Evolutionary conservation across 2,329 filamentous ascomycete species (phyloP).

Genomic region (Pseudogymnoascus sp.): DNA sequence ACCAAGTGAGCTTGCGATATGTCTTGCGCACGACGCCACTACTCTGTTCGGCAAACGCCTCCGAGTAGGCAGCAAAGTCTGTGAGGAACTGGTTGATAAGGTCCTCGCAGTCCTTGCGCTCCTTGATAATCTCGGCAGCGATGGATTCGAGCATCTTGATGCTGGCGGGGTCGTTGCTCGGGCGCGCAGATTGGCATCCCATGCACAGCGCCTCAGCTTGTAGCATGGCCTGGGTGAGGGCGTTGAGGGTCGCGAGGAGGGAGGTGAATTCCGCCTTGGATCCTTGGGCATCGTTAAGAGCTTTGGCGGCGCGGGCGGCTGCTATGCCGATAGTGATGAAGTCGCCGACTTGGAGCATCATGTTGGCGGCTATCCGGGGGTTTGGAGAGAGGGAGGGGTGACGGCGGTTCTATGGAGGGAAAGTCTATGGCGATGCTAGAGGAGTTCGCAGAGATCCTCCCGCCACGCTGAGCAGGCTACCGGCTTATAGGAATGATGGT

Average conservation of each 20-base stretch:
- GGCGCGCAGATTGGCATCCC: neutral
- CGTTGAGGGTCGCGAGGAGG: neutral
- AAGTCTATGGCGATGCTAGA: neutral
- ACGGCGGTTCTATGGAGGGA: neutral
- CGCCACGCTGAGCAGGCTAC: neutral
- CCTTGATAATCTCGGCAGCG: neutral
- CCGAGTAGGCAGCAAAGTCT: neutral
- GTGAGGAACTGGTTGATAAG: neutral
- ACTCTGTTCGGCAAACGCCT: neutral
- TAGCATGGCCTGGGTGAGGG: neutral
- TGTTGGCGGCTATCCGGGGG: neutral
- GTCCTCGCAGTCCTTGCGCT: neutral
- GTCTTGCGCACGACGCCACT: constrained; percentile 1
- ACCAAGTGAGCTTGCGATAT: neutral
- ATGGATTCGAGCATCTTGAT: neutral
- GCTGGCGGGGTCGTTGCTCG: neutral
- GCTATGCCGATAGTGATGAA: neutral
- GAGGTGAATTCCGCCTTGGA: neutral
- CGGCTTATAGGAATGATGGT: neutral
- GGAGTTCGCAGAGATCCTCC: neutral
- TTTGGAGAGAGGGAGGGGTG: neutral
- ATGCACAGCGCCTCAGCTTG: neutral
- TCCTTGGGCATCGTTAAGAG: neutral
- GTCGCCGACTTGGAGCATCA: constrained; percentile 2
- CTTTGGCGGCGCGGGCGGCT: neutral